Conservation (phyloP, 2,329 filamentous ascomycete species). For the Monosporascus sp. region DNA sequence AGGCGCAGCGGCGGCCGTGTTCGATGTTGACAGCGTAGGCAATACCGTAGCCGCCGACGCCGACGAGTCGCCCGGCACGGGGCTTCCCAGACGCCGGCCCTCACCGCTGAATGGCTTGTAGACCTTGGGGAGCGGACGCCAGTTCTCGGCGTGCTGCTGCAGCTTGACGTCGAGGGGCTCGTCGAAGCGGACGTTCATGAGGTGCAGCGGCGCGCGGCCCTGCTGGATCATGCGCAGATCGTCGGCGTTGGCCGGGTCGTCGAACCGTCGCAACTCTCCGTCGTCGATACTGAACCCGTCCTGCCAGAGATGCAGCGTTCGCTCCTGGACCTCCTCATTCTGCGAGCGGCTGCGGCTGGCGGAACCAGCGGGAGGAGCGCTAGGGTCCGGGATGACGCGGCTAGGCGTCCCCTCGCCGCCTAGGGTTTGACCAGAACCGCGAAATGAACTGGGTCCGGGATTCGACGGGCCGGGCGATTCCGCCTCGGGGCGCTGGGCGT, state of each 20-base stretch:
- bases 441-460: slow-evolving; percentile 51
- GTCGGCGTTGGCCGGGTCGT: slow-evolving; percentile 69
- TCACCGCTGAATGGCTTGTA: slow-evolving; percentile 71
- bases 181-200: slow-evolving; percentile 71
- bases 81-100: slow-evolving; percentile 71
- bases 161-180: slow-evolving; percentile 78
- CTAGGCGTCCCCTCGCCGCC: slow-evolving; percentile 74
- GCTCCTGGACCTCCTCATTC: slow-evolving; percentile 51
- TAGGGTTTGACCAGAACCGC: slow-evolving; percentile 68
- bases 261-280: slow-evolving; percentile 70
- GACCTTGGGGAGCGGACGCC: slow-evolving; percentile 65
- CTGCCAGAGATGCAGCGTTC: slow-evolving; percentile 73
- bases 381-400: slow-evolving; percentile 60
- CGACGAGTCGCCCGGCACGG: slow-evolving; percentile 58
- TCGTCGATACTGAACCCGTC: slow-evolving; percentile 85
- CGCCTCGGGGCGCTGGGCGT: slow-evolving; percentile 52
- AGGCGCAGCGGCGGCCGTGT: slow-evolving; percentile 26
- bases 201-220: slow-evolving; percentile 69
- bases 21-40: slow-evolving; percentile 26
- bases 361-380: slow-evolving; percentile 22
- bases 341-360: slow-evolving; percentile 24
- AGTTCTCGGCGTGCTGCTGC: slow-evolving; percentile 70
- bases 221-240: slow-evolving; percentile 72
- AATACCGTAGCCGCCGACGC: slow-evolving; percentile 29
- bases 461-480: slow-evolving; percentile 45